Percentiles rank a stretch among this genome's conserved stretches.
Evolutionary conservation across 2,329 filamentous ascomycete genomes (phyloP).

Genomic region (Penicillium olsonii): DNA sequence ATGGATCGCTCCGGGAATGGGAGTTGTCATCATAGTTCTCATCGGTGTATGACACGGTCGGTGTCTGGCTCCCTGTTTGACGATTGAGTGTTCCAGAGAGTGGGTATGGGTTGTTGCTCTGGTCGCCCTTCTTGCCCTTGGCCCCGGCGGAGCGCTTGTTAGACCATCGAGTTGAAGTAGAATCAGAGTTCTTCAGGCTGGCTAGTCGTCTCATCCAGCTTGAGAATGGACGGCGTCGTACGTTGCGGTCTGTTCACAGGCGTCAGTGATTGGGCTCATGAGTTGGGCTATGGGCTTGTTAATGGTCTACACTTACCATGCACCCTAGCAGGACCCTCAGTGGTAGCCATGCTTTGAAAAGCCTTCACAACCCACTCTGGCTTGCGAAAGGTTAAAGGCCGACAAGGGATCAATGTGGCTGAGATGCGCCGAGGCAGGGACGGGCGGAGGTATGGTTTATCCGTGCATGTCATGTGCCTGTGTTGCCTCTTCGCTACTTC

Average conservation of each 20-base stretch:
- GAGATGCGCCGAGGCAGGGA: conserved; percentile 15
- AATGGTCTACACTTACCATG: conserved; percentile 43
- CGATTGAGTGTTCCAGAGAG: conserved; percentile 66
- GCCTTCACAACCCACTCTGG: conserved; percentile 2
- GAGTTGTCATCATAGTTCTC: conserved; percentile 54
- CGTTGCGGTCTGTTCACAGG: conserved; percentile 62
- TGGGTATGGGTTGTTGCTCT: conserved; percentile 90
- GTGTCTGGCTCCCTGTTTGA: conserved; percentile 44
- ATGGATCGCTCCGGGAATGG: conserved; percentile 59
- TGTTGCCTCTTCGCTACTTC: conserved; percentile 8
- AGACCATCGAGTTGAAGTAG: conserved; percentile 39
- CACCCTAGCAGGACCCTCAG: conserved; percentile 41
- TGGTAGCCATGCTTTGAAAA: conserved; percentile 31
- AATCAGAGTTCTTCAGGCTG: conserved; percentile 74
- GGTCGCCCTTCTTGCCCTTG: conserved; percentile 61
- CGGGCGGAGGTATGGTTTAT: conserved; percentile 25
- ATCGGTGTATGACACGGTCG: conserved; percentile 53
- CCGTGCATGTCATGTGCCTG: conserved; percentile 26
- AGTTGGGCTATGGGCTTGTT: not conserved
- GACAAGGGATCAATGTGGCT: conserved; percentile 6
- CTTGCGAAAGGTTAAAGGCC: conserved; percentile 8
- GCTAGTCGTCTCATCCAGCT: conserved; percentile 93
- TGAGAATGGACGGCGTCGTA: conserved; percentile 81
- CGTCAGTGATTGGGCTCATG: conserved; percentile 12
- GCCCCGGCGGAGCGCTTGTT: conserved; percentile 38